Conservation (phyloP, 257 asterid species). For the Vinca minor region DNA sequence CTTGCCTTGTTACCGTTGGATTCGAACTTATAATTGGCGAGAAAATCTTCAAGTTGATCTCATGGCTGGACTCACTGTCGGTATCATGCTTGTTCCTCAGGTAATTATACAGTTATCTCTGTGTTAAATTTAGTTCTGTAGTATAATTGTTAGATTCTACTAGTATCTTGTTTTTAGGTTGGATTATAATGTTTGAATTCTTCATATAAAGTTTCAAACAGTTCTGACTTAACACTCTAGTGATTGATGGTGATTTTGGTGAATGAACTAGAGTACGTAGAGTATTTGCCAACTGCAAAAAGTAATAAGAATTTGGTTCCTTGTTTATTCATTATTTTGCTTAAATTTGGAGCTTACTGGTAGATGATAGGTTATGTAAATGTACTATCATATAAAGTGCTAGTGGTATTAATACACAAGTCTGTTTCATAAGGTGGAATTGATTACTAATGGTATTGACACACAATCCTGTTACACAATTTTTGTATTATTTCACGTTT, state of each 20-base stretch:
- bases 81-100: slow-evolving; percentile 99
- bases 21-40: slow-evolving; percentile 69
- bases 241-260: not conserved
- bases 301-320: not conserved
- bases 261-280: not conserved
- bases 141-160: not conserved
- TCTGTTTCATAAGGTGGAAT: too few species aligned
- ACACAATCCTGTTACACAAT: too few species aligned
- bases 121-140: not conserved
- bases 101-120: slow-evolving; percentile 20
- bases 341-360: not conserved
- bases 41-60: slow-evolving; percentile 83
- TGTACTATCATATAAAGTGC: not conserved
- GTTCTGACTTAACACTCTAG: too few species aligned
- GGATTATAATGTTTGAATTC: not conserved
- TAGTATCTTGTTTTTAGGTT: not conserved
- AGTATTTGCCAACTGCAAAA: not conserved
- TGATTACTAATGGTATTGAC: too few species aligned
- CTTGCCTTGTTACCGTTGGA: slow-evolving; percentile 92
- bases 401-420: not conserved
- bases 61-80: slow-evolving; percentile 91
- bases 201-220: too few species aligned
- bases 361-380: not conserved
- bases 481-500: not conserved
- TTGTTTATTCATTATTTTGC: not conserved